Evolutionary conservation across 345 rosid species (phyloP).

Genomic region (Eucalyptus victrix): DNA sequence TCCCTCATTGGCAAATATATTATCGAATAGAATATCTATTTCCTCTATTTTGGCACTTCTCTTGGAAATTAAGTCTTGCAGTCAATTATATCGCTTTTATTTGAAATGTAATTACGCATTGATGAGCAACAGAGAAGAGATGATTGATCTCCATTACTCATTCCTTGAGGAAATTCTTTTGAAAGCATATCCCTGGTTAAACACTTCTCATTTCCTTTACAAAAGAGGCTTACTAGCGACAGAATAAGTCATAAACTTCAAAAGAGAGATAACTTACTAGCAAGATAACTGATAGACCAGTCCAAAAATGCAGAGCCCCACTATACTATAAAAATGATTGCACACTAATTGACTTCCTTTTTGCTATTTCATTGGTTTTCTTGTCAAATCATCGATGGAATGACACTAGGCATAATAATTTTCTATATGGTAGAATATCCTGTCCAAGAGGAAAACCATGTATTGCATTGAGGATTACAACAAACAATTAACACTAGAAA

Average conservation of each 20-base stretch:
- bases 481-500: not conserved
- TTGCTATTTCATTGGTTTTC: not conserved
- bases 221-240: not conserved
- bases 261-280: not conserved
- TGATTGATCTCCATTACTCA: not conserved
- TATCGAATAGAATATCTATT: not conserved
- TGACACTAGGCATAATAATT: not conserved
- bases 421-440: not conserved
- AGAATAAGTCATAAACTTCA: not conserved
- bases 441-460: not conserved
- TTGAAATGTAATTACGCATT: not conserved
- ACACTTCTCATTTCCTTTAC: not conserved
- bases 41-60: not conserved
- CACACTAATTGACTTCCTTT: not conserved
- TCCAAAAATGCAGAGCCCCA: not conserved
- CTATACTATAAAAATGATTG: not conserved
- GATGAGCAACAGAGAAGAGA: not conserved
- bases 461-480: not conserved
- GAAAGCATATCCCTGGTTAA: not conserved
- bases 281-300: not conserved
- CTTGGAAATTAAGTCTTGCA: not conserved
- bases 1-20: not conserved
- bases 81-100: not conserved
- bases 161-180: not conserved
- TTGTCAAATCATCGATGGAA: not conserved